These are phyloP conservation scores for Solanum microdontum DNA, from an alignment of 257 asterid species.

Conservation along the genomic window DNA sequence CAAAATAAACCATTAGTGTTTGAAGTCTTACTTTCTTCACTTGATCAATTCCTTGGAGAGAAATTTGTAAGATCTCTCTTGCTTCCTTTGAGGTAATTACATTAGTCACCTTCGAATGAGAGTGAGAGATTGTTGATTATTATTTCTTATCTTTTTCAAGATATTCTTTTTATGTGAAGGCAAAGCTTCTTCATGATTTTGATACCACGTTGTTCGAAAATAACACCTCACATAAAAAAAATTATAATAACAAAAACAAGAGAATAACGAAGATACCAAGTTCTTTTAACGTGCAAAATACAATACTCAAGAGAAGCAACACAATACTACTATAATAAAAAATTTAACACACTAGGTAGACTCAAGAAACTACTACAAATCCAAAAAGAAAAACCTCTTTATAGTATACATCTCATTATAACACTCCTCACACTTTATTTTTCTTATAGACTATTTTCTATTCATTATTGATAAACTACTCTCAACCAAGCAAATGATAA, in stretches of 20 bases:
- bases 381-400: neutral
- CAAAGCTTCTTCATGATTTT: neutral
- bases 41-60: neutral
- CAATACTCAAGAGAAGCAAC: neutral
- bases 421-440: neutral
- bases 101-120: neutral
- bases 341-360: neutral
- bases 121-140: neutral
- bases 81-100: neutral
- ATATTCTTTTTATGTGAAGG: neutral
- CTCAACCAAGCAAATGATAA: neutral
- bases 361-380: neutral
- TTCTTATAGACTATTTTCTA: neutral
- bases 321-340: neutral
- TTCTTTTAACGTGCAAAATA: neutral
- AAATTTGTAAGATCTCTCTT: neutral
- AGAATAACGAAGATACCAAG: neutral
- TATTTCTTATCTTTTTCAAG: neutral
- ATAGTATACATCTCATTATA: neutral
- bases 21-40: neutral
- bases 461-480: neutral
- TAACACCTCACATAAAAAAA: neutral
- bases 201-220: neutral
- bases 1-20: neutral
- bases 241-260: neutral